Conservation (phyloP, 768 basidiomycete species). For the Kwoniella shandongensis region DNA sequence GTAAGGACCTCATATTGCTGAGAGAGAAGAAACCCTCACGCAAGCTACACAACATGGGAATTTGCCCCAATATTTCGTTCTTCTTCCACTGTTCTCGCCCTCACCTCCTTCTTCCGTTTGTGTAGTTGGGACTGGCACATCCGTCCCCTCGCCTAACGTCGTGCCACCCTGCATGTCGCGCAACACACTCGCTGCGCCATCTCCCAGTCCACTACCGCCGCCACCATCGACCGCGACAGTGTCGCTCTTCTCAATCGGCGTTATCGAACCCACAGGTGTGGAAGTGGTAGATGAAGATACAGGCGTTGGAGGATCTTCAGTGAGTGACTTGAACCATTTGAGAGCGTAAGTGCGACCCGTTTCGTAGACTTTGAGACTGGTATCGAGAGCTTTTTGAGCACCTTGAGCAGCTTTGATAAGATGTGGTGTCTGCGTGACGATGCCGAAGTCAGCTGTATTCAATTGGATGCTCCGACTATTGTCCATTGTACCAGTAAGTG, state of each 20-base stretch:
- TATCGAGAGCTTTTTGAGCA: constrained; percentile 24
- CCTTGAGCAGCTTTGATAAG: constrained; percentile 29
- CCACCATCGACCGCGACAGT: no score
- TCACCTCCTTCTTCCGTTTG: neutral
- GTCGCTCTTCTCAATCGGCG: neutral
- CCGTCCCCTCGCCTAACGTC: constrained; percentile 1
- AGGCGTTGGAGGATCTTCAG: constrained; percentile 6
- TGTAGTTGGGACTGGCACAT: neutral
- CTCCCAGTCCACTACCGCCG: no score
- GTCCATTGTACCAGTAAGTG: no score
- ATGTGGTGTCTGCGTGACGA: constrained; percentile 26
- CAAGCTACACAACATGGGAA: constrained; percentile 37
- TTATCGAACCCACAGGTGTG: neutral
- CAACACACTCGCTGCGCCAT: neutral
- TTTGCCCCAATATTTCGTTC: constrained; percentile 24
- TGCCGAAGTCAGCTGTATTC: neutral
- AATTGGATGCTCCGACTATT: no score
- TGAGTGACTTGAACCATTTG: constrained; percentile 15
- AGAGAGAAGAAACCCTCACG: constrained; percentile 23
- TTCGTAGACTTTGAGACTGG: constrained; percentile 5
- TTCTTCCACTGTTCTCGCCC: neutral
- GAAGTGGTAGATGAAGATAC: constrained; percentile 1
- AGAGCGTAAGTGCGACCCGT: constrained; percentile 3
- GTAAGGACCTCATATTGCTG: neutral
- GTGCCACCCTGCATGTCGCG: neutral